Evolutionary conservation across 1,139 yeast species (phyloP), one percentile per base, ranked within the genome.

Genomic region (Candida sp.): DNA sequence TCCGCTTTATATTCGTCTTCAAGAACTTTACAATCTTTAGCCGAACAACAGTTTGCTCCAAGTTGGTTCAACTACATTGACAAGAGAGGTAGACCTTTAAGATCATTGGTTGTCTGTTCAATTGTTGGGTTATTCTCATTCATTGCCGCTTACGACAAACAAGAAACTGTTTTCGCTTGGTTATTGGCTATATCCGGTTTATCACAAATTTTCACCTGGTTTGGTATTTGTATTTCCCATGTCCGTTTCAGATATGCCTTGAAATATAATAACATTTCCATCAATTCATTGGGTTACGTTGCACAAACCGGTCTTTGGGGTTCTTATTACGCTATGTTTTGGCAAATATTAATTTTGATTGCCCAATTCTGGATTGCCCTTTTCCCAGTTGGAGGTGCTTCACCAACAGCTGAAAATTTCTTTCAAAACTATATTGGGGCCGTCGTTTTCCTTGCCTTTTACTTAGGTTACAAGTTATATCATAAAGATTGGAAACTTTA

Each of bases 11-110:
- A 73, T 56, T 68, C 76, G 5, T 61, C 74, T 22, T 68, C 74
- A 39, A 64, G 77, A 60, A 63, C 73, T 41, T 66, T 73, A 47
- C 71, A 70, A 47, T 68, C 77, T 7, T 65, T 72, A 53, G 61
- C 75, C 12, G 70, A 66, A 48, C 77, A 71, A 53, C 70, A 70
- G 3, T 66, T 64, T 48, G 77, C 77, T 9, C 77, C 77, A 33
- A 54, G 52, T 22, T 70, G 60, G 55, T 70, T 73, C 53, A 63
- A 69, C 52, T 72, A 63, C 52, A 65, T 70, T 43, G 78, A 73
- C 57, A 69, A 64, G 48, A 52, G 58, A 4, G 77, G 77, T 38
- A 62, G 78, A 55, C 78, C 78, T 4, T 60, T 69, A 42, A 59
- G 75, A 49, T 68, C 73, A 1, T 64, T 72, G 61, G 40, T 60